Conservation (phyloP, 106 monocot species). For the Acorus gramineus region DNA sequence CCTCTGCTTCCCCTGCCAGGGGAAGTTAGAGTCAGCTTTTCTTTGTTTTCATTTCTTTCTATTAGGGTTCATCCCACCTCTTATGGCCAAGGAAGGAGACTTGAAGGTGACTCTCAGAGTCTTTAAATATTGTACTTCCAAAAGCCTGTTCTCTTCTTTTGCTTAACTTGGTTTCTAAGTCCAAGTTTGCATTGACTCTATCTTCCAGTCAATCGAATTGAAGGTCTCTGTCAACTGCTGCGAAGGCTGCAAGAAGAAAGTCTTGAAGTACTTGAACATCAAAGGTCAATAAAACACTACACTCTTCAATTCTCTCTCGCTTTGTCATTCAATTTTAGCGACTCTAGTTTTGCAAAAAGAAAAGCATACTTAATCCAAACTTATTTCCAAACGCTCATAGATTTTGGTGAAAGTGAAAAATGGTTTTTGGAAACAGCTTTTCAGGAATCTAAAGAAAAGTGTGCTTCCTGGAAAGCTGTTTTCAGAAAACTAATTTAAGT, state of each 20-base stretch:
- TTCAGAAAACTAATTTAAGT: too few relatives aligned
- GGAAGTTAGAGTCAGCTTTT: neutral
- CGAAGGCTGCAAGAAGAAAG: constrained; percentile 78
- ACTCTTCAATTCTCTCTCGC: neutral
- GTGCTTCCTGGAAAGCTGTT: too few relatives aligned
- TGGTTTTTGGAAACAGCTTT: too few relatives aligned
- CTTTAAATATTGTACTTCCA: neutral
- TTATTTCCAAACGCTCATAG: too few relatives aligned
- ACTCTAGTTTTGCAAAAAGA: neutral
- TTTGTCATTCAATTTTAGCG: neutral
- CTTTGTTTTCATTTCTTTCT: too few relatives aligned
- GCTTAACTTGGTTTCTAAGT: neutral
- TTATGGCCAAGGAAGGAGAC: too few relatives aligned
- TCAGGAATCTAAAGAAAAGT: too few relatives aligned
- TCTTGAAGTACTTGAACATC: constrained; percentile 60
- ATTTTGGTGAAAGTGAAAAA: too few relatives aligned
- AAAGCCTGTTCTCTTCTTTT: neutral
- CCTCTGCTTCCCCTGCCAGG: neutral
- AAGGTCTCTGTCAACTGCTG: constrained; percentile 82
- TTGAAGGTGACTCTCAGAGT: too few relatives aligned
- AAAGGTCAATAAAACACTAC: constrained; percentile 28
- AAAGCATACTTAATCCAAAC: too few relatives aligned
- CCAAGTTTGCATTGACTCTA: neutral
- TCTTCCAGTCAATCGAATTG: constrained; percentile 45
- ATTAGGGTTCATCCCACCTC: too few relatives aligned